These are phyloP conservation scores for Eleusine coracana DNA, from an alignment of 176 grass and related monocot genomes.

Conservation along the genomic window DNA sequence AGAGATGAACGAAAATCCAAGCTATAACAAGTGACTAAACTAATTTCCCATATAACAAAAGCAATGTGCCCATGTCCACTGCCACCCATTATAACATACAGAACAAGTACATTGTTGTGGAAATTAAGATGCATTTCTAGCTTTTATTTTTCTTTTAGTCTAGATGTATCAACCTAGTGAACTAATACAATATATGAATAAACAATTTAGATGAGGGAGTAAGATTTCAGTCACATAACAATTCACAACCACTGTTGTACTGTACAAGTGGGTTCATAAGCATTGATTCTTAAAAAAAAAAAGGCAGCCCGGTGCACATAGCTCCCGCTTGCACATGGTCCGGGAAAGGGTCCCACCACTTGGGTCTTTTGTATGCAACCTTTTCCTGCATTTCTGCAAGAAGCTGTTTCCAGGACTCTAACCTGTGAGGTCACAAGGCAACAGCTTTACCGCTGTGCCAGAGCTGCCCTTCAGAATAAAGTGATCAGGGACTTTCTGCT, in stretches of 20 bases:
- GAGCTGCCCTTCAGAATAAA: background rate
- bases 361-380: no score
- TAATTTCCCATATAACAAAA: conserved; percentile 6
- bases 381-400: no score
- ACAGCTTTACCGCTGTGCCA: no score
- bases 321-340: no score
- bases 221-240: conserved; percentile 32
- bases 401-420: no score
- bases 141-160: background rate
- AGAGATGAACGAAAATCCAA: conserved; percentile 18
- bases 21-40: conserved; percentile 5
- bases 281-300: background rate
- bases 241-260: background rate
- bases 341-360: no score
- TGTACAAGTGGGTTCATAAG: background rate
- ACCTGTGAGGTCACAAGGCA: no score
- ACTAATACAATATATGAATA: background rate
- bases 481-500: background rate
- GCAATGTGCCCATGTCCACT: background rate
- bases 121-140: background rate
- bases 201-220: conserved; percentile 24
- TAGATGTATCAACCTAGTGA: background rate
- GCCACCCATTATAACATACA: background rate
- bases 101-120: conserved; percentile 8
- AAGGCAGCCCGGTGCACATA: no score